phyloP scores from a whole-genome alignment of 2,329 filamentous ascomycete species.

The Ascochyta clinopodiicola region DNA sequence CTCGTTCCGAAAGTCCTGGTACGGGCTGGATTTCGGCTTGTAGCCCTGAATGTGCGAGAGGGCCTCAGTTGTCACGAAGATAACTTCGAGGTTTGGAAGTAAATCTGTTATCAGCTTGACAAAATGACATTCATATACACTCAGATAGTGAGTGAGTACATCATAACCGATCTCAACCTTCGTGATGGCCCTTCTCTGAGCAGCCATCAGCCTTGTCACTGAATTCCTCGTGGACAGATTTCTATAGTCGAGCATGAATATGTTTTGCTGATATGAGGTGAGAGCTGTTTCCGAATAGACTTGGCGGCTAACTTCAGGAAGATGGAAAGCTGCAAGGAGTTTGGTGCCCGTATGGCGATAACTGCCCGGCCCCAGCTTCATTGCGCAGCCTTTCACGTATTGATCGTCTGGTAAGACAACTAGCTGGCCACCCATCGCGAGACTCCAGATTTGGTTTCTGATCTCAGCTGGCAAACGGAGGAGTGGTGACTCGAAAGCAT shows the following conservation, averaged over 20 bases:
- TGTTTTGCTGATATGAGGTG: not conserved
- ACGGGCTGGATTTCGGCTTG: too few relatives aligned
- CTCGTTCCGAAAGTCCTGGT: too few relatives aligned
- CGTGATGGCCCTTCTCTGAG: not conserved
- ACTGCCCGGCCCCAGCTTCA: not conserved
- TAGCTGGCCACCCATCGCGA: not conserved
- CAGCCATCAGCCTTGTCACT: not conserved
- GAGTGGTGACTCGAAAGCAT: not conserved
- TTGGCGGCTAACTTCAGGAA: conserved; percentile 14
- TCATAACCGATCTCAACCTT: not conserved
- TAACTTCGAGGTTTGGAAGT: not conserved
- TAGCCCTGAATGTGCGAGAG: too few relatives aligned
- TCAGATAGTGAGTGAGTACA: too few relatives aligned
- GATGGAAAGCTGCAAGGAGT: not conserved
- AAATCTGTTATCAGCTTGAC: not conserved
- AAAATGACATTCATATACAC: too few relatives aligned
- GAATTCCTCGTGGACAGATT: not conserved
- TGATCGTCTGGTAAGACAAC: not conserved
- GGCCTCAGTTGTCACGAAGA: too few relatives aligned
- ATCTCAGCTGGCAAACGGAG: conserved; percentile 4
- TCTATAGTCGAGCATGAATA: not conserved
- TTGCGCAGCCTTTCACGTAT: not conserved
- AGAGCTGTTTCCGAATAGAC: conserved; percentile 11
- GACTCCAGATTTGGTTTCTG: conserved; percentile 1
- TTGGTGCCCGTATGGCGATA: not conserved